A percentile compares a stretch with the other conserved stretches of the same genome.
phyloP scores from a whole-genome alignment of 1,284 basidiomycete genomes.

The Naganishia sp. region DNA sequence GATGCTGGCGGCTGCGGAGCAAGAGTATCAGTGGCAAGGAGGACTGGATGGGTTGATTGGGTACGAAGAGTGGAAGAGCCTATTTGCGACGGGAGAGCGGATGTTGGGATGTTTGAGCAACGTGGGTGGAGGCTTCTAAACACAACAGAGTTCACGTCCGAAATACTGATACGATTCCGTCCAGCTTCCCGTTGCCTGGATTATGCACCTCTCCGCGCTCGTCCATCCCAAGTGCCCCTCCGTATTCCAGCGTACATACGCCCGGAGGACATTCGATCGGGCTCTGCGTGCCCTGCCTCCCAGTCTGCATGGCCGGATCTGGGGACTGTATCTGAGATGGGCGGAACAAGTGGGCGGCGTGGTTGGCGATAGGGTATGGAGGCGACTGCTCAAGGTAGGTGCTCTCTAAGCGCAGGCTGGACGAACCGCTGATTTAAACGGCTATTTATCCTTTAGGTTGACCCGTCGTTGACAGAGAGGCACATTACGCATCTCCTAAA shows the following conservation, averaged over 20 bases:
- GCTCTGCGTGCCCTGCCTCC: constrained; percentile 91
- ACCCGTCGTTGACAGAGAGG: constrained; percentile 80
- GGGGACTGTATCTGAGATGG: constrained; percentile 94
- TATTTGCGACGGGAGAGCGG: constrained; percentile 86
- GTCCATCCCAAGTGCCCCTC: constrained; percentile 87
- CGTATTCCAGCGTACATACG: constrained; percentile 80
- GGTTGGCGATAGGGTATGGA: constrained; percentile 82
- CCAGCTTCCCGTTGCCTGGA: constrained; percentile 89
- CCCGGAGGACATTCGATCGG: constrained; percentile 89
- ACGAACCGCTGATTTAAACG: neutral
- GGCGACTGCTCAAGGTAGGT: constrained; percentile 74
- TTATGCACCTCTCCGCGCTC: constrained; percentile 88
- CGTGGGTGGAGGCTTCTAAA: constrained; percentile 58
- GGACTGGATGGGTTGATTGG: constrained; percentile 85
- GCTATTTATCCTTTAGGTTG: constrained; percentile 56
- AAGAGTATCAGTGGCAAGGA: constrained; percentile 80
- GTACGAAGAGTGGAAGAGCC: constrained; percentile 89
- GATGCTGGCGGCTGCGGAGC: constrained; percentile 82
- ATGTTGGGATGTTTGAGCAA: constrained; percentile 91
- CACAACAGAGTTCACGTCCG: too few species aligned
- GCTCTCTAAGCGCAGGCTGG: neutral
- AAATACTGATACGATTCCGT: constrained; percentile 8
- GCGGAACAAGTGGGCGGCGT: constrained; percentile 81
- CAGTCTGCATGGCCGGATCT: constrained; percentile 89
- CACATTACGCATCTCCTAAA: constrained; percentile 77